phyloP scores from a whole-genome alignment of 1,139 yeast species.

The Candida sanyaensis region DNA sequence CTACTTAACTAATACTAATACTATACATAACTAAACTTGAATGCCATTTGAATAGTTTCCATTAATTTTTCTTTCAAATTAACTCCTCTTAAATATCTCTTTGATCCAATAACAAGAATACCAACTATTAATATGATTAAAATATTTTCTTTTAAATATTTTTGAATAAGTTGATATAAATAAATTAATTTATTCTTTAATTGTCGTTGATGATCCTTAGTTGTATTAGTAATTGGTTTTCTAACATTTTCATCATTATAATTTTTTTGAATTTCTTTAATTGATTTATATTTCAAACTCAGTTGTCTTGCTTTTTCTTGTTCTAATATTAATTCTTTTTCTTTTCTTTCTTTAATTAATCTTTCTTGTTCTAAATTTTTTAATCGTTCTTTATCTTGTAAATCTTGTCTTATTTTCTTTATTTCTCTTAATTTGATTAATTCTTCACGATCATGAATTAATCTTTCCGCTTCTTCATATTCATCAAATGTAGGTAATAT shows the following conservation, averaged over 20 bases:
- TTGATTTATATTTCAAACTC: constrained; percentile 36
- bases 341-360: constrained; percentile 22
- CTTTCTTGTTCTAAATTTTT: constrained; percentile 23
- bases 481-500: constrained; percentile 33
- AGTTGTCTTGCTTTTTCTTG: constrained; percentile 24
- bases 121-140: constrained; percentile 29
- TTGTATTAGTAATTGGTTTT: constrained; percentile 2
- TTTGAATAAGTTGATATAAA: constrained; percentile 19
- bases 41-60: constrained; percentile 48
- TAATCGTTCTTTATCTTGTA: constrained; percentile 20
- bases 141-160: constrained; percentile 31
- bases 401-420: constrained; percentile 18
- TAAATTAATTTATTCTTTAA: constrained; percentile 18
- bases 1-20: neutral
- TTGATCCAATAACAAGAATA: constrained; percentile 22
- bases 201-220: constrained; percentile 10
- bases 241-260: constrained; percentile 13
- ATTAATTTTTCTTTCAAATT: constrained; percentile 32
- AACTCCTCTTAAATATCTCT: constrained; percentile 23
- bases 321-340: constrained; percentile 16
- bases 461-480: constrained; percentile 28
- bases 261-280: constrained; percentile 26
- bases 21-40: constrained; percentile 42
- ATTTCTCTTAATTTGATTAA: constrained; percentile 20
- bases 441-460: constrained; percentile 24